A percentile compares a stretch with the other conserved stretches of the same genome.
phyloP scores from a whole-genome alignment of 495 filamentous ascomycete species.

The Cudoniella acicularis region DNA sequence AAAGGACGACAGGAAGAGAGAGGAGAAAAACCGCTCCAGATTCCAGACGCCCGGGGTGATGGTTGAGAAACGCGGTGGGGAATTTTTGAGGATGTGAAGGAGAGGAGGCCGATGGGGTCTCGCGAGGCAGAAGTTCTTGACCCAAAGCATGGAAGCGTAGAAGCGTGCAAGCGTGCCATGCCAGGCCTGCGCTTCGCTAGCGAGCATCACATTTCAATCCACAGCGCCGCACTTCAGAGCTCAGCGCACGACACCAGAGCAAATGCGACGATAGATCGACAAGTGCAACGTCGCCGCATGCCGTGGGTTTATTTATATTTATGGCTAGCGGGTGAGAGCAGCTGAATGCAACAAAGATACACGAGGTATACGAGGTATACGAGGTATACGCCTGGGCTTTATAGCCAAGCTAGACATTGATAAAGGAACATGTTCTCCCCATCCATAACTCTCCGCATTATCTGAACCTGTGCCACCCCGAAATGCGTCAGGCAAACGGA shows the following conservation, averaged over 20 bases:
- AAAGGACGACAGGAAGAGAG: conserved; percentile 49
- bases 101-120: conserved; percentile 13
- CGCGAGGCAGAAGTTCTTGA: not conserved
- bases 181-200: not conserved
- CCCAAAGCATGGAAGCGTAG: not conserved
- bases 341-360: no score
- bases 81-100: conserved; percentile 29
- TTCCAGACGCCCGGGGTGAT: conserved; percentile 38
- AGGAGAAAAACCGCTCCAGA: conserved; percentile 43
- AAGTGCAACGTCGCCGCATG: not conserved
- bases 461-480: no score
- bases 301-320: not conserved
- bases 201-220: no score
- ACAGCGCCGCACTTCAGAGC: no score
- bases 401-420: no score
- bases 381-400: no score
- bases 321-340: no score
- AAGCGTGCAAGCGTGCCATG: no score
- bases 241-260: no score
- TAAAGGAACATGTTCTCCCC: no score
- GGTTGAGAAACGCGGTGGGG: conserved; percentile 25
- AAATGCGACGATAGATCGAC: not conserved
- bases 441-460: no score
- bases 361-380: no score
- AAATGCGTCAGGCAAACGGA: not conserved